phyloP scores from a whole-genome alignment of 768 basidiomycete species.

The Lactarius evosmus region DNA sequence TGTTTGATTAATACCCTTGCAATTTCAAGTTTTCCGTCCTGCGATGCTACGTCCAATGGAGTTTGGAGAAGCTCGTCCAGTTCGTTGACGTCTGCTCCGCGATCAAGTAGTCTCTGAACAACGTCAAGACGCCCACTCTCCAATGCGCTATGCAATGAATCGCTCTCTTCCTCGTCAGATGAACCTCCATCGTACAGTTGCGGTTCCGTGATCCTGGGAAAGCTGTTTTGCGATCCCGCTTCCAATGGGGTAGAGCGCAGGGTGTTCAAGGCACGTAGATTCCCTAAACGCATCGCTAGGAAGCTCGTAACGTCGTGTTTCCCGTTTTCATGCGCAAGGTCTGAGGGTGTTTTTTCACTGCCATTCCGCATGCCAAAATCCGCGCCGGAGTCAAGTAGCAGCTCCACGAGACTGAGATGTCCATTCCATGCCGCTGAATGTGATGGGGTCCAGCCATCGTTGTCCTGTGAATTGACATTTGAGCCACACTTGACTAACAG shows the following conservation, averaged over 20 bases:
- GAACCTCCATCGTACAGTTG: rapidly evolving
- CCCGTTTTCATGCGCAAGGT: background rate
- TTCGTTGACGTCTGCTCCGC: background rate
- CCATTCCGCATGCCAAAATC: background rate
- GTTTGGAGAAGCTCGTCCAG: background rate
- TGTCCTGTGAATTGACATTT: background rate
- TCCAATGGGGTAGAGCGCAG: background rate
- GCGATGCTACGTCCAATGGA: background rate
- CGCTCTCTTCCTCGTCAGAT: background rate
- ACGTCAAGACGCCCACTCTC: background rate
- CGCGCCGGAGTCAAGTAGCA: background rate
- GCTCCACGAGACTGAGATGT: background rate
- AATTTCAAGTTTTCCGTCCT: background rate
- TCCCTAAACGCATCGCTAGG: background rate
- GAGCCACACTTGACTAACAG: background rate
- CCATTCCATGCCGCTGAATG: background rate
- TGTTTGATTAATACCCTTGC: background rate
- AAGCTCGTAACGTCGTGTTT: background rate
- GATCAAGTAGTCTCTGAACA: background rate
- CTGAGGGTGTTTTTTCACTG: background rate
- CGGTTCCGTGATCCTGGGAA: background rate
- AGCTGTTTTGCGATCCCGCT: too few species aligned
- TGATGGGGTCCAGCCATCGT: background rate
- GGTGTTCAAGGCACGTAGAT: background rate
- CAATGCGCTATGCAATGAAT: background rate